Evolutionary conservation across 2,329 filamentous ascomycete genomes (phyloP), one percentile per base, ranked within the genome.

Genomic region (Aureobasidium vineae): DNA sequence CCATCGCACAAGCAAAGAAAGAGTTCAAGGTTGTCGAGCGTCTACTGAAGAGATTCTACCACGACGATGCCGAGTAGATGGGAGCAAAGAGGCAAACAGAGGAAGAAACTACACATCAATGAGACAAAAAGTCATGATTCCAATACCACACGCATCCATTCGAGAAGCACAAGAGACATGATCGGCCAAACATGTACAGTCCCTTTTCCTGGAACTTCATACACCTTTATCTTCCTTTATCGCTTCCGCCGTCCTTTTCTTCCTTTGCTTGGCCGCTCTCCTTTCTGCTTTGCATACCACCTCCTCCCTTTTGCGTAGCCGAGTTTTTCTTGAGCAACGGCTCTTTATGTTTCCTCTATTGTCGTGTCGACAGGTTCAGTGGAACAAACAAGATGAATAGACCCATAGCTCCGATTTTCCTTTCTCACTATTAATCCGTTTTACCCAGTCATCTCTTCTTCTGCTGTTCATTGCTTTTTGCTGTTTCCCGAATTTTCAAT

Each of bases 11-110:
- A 53, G 90, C 92, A 68, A 92, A 93, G 82, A 77, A 81, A 68
- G 92, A 96, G 73, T 97, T 92, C 77, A 77, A 82, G 54, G 88
- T 90, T 64, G 90, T 90, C 60, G 88, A 93, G 78, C 83, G 80
- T 70, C 83, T 86, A 67, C 84, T 99, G 74, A 85, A 82, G 75
- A 80, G 83, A 70, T 96, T 91, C 77, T 97, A 90, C 77, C 79
- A 83, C 68, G 84, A 86, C 68, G 83, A 86, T 68, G 83, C 86
- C 69, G 73, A 64, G 61, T 64, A 64, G 26, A 63, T 36, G 16
- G 28, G 16, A 31, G 1, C n/a, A 15, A n/a, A 56, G 45, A 49
- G 43, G 28, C 21, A 63, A 31, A 28, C n/a, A 49, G 53, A 41
- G 33, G 36, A 56, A 36, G 23, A 31, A 36, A 26, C 52, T 28